Conservation (phyloP, 2,329 filamentous ascomycete species). For the Escovopsis sp. region DNA sequence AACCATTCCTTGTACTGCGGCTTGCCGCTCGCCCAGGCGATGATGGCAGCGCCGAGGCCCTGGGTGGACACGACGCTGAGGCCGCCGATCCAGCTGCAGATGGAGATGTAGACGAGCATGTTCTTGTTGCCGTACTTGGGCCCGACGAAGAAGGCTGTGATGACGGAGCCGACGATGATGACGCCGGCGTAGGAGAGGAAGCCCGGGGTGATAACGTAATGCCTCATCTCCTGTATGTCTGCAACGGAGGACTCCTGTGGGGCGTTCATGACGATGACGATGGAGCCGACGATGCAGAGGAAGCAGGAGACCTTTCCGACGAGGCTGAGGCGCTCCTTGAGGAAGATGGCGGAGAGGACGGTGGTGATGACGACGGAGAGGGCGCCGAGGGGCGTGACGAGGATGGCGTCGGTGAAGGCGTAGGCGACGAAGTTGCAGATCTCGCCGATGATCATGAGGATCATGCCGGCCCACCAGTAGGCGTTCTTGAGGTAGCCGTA, state of each 20-base stretch:
- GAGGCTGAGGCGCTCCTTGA: constrained; percentile 90
- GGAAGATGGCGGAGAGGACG: constrained; percentile 79
- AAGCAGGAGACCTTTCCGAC: constrained; percentile 95
- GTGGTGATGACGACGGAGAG: constrained; percentile 87
- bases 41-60: constrained; percentile 78
- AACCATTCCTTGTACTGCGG: constrained; percentile 98
- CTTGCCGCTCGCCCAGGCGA: constrained; percentile 68
- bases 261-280: constrained; percentile 90
- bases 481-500: constrained; percentile 93
- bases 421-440: constrained; percentile 97
- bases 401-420: constrained; percentile 88
- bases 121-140: constrained; percentile 89
- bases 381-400: constrained; percentile 85
- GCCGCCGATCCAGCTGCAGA: constrained; percentile 89
- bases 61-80: constrained; percentile 92
- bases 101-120: constrained; percentile 94
- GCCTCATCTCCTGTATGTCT: constrained; percentile 84
- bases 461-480: constrained; percentile 96
- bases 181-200: constrained; percentile 78
- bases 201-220: constrained; percentile 70
- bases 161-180: constrained; percentile 55
- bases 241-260: constrained; percentile 72
- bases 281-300: constrained; percentile 81
- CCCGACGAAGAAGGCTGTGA: constrained; percentile 66
- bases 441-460: constrained; percentile 89